Evolutionary conservation across 768 basidiomycete species (phyloP).

Genomic region (Pleurotus citrinopileatus): DNA sequence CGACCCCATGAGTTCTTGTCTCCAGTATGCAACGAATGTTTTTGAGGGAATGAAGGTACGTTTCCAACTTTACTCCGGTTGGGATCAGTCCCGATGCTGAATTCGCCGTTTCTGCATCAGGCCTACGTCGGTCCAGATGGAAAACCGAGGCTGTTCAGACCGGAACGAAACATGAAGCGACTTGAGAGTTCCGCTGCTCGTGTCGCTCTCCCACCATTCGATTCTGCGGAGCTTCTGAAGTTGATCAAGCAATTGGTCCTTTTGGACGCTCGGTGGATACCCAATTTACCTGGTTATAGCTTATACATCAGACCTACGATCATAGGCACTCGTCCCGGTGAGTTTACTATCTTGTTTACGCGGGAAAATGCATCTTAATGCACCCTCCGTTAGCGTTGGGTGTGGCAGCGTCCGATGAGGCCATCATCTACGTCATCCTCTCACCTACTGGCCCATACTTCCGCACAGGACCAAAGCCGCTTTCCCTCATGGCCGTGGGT

Average conservation of each 20-base stretch:
- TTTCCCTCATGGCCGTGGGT: constrained; percentile 38
- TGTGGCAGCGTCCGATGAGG: constrained; percentile 69
- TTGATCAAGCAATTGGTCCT: constrained; percentile 74
- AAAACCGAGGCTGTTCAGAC: constrained; percentile 74
- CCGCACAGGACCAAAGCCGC: constrained; percentile 56
- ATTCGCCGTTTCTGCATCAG: constrained; percentile 26
- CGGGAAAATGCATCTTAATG: constrained; percentile 16
- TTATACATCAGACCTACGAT: constrained; percentile 86
- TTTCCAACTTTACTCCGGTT: neutral
- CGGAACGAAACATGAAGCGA: constrained; percentile 82
- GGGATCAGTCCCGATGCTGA: neutral
- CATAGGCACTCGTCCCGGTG: constrained; percentile 49
- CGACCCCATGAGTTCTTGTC: constrained; percentile 71
- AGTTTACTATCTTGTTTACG: constrained; percentile 32
- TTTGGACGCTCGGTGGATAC: constrained; percentile 85
- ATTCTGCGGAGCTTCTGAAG: constrained; percentile 61
- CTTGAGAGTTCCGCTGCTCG: constrained; percentile 67
- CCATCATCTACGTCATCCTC: constrained; percentile 72
- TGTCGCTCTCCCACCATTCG: constrained; percentile 78
- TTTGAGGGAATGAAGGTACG: constrained; percentile 85
- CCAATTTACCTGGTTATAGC: constrained; percentile 65
- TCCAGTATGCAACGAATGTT: constrained; percentile 84
- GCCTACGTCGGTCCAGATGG: constrained; percentile 75
- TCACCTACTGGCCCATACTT: constrained; percentile 79
- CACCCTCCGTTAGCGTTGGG: constrained; percentile 38